Evolutionary conservation across 2,329 filamentous ascomycete genomes (phyloP).

Genomic region (Curvularia sp.): DNA sequence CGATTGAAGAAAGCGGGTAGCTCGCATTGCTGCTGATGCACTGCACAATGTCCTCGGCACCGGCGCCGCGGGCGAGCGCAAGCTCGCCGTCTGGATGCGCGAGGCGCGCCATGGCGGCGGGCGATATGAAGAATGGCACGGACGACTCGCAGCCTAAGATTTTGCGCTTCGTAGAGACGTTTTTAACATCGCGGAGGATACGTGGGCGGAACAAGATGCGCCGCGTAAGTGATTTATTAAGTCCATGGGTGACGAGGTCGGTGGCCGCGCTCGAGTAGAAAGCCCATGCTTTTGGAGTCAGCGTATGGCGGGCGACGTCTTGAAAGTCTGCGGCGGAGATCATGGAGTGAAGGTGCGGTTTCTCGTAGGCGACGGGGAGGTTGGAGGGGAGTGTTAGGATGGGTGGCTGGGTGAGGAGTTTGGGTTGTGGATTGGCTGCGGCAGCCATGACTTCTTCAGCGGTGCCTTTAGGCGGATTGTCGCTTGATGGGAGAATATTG

Average conservation of each 20-base stretch:
- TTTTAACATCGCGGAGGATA: slow-evolving; percentile 51
- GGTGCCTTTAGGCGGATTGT: background rate
- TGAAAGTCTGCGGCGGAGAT: slow-evolving; percentile 56
- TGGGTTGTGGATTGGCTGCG: background rate
- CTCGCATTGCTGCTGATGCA: slow-evolving; percentile 35
- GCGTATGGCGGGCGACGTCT: slow-evolving; percentile 47
- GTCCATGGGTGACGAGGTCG: slow-evolving; percentile 56
- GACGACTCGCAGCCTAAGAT: slow-evolving; percentile 30
- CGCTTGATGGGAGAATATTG: background rate
- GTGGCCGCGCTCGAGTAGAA: slow-evolving; percentile 61
- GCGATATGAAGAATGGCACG: slow-evolving; percentile 41
- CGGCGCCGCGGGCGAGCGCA: slow-evolving; percentile 37
- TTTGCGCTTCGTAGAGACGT: slow-evolving; percentile 21
- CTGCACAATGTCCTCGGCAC: slow-evolving; percentile 36
- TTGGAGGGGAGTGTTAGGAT: background rate
- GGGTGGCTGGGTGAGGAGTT: background rate
- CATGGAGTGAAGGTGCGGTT: slow-evolving; percentile 49
- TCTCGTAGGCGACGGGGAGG: slow-evolving; percentile 20
- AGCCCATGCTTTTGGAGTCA: slow-evolving; percentile 52
- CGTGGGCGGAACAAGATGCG: slow-evolving; percentile 58
- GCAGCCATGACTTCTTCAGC: background rate
- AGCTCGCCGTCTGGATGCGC: slow-evolving; percentile 41
- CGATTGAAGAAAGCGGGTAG: background rate
- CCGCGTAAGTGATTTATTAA: slow-evolving; percentile 53
- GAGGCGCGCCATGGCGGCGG: slow-evolving; percentile 39